Evolutionary conservation across 495 filamentous ascomycete species (phyloP), one percentile per base, ranked within the genome.

Genomic region (Apodospora peruviana): DNA sequence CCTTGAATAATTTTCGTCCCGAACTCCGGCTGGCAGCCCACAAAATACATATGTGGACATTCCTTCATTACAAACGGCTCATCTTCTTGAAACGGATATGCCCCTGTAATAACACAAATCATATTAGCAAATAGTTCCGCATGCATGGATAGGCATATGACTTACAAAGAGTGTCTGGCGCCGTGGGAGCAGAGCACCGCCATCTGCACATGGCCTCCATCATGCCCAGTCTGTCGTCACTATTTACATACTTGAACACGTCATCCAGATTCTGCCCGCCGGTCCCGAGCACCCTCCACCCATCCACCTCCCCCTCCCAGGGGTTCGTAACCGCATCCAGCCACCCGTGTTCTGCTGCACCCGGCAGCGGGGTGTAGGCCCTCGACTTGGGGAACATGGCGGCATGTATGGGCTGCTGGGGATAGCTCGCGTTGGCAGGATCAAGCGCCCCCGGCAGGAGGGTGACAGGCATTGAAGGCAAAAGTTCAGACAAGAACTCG

Each of bases 91-190:
- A 94, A 97, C 8, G 93, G 93, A 64, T 96, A 97, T 47, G 85
- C 86, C 91, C 90, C 90, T 95, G 52, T 24, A 12, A 40, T 10
- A 10, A 32, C 27, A 12, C 5, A 0, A 12, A n/a, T n/a, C 2
- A 17, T 43, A n/a, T 10, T 40, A 1, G 18, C 32, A n/a, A n/a
- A n/a, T n/a, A 52, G 36, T 50, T 65, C 48, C 61, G 45, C 23
- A 44, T 17, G 21, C 3, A 3, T 18, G 18, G 21, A 32, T 21
- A 21, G 17, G 16, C 9, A 41, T 35, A 0, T 16, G 45, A 73
- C 88, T 72, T 76, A 95, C 91, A 96, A 47, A 98, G 64, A 2
- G 93, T 99, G 68, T 99, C 93, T 1, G 93, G 93, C 4, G 94
- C 94, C 1, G 93, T 98, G 12, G 93, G 93, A n/a, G 91, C 91